phyloP scores from a whole-genome alignment of 1,139 yeast species.

The Entelexis sorbosivorans region DNA sequence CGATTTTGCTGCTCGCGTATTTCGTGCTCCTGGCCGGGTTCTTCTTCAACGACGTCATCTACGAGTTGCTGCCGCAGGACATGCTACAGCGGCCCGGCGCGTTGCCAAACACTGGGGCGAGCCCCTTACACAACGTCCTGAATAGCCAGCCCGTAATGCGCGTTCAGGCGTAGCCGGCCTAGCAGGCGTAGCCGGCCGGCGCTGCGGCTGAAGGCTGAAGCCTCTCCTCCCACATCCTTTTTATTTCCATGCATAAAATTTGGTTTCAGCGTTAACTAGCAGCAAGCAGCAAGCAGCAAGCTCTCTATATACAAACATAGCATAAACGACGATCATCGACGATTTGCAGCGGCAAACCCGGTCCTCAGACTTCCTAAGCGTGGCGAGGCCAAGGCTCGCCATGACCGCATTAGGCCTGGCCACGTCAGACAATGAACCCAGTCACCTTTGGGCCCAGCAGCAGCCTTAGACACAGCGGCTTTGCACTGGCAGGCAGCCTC shows the following conservation, averaged over 20 bases:
- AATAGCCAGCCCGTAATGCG: neutral
- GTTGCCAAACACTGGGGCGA: neutral
- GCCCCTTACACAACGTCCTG: too few relatives aligned
- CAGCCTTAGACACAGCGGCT: too few relatives aligned
- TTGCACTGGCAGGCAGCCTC: too few relatives aligned
- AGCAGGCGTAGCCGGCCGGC: too few relatives aligned
- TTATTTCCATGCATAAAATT: neutral
- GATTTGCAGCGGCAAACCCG: too few relatives aligned
- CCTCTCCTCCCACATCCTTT: too few relatives aligned
- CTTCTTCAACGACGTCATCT: conserved; percentile 43
- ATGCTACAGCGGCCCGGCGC: neutral
- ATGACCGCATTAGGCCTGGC: too few relatives aligned
- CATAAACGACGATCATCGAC: neutral
- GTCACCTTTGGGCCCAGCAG: too few relatives aligned
- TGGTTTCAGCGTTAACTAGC: neutral
- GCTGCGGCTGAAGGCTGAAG: too few relatives aligned
- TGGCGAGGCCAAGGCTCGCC: too few relatives aligned
- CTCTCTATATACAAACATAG: neutral
- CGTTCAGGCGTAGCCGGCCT: neutral
- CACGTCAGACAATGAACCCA: too few relatives aligned
- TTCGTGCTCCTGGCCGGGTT: conserved; percentile 71
- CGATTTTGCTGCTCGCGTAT: conserved; percentile 71
- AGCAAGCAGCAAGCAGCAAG: neutral
- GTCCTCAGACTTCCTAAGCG: too few relatives aligned
- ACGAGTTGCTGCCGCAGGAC: conserved; percentile 7